phyloP scores from a whole-genome alignment of 306 rosid genomes.

The Alnus rubra region DNA sequence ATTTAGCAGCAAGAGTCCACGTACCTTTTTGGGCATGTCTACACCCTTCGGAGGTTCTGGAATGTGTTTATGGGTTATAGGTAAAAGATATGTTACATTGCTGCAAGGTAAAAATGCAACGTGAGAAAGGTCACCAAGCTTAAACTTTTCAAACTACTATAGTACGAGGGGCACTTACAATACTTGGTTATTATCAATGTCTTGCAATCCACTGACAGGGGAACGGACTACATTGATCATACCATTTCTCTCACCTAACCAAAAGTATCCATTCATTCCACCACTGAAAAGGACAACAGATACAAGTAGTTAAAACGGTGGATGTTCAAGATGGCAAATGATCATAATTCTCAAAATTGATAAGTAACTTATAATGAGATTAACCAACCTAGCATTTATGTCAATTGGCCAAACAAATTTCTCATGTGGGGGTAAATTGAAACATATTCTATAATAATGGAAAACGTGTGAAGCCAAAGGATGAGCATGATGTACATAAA shows the following conservation, averaged over 20 bases:
- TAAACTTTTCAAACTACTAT: constrained; percentile 26
- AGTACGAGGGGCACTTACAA: constrained; percentile 57
- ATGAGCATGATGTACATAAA: constrained; percentile 66
- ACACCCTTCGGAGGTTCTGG: constrained; percentile 76
- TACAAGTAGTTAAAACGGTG: background rate
- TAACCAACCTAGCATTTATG: constrained; percentile 66
- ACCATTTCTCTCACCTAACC: constrained; percentile 73
- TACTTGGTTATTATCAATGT: constrained; percentile 66
- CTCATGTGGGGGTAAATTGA: constrained; percentile 39
- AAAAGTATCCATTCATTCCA: constrained; percentile 89
- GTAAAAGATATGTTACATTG: constrained; percentile 68
- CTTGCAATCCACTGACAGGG: constrained; percentile 67
- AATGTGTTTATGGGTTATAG: constrained; percentile 55
- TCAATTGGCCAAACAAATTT: constrained; percentile 45
- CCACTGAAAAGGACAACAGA: constrained; percentile 49
- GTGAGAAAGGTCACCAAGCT: constrained; percentile 27
- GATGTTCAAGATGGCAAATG: constrained; percentile 16
- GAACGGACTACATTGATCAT: constrained; percentile 51
- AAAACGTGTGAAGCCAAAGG: constrained; percentile 58
- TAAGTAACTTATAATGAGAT: constrained; percentile 19
- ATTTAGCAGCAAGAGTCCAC: constrained; percentile 23
- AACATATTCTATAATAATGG: constrained; percentile 41
- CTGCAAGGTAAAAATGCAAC: constrained; percentile 53
- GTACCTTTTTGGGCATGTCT: constrained; percentile 74
- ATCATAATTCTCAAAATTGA: constrained; percentile 8